Base-by-base conservation (phyloP, 2,329 filamentous ascomycete species). In the Microsporum ferrugineum region DNA sequence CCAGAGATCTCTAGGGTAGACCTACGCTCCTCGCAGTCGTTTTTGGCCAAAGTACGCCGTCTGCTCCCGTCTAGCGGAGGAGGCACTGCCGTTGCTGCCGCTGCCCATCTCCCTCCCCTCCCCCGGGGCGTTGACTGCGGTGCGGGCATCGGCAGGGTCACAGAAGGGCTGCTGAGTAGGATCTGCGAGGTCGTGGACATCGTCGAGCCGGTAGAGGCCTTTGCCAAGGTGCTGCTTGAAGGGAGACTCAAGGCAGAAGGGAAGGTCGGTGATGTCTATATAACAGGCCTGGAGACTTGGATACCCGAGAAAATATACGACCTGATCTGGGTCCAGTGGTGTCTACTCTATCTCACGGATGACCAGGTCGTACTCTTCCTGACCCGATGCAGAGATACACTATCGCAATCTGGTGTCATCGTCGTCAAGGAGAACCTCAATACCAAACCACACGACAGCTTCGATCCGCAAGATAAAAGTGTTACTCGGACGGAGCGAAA, bases 311-410 rank as follows among this genome's bases (percentile, higher is more conserved):
- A 73, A 6, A 71, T 75, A 57, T 96, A 96, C 73, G 87, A 91
- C 70, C 72, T 96, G 53, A 84, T 96, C 63, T 96, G 89, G 89
- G 87, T 83, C 59, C 91, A 96, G 73, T 96, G 91, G 91, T 96
- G 91, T 72, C 74, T 92, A 5, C 88, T 89, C 29, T 87, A 96
- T 72, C 76, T 96, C 60, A 90, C 83, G 0, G 90, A 96, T 70
- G 74, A 73, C 5, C 84, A 95, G 71, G 71, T 96, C 2, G 77
- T 88, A 0, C 76, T 76, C 1, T 95, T 86, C 68, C 73, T 96
- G 14, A 67, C 75, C 61, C 78, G 83, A 31, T 88, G 88, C 70
- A 80, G 79, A 56, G 66, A 72, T 0, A 77, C 77, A 0, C 67
- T 87, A 63, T 67, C 71, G 56, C 60, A 72, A 17, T 70, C 65